Base-by-base conservation (phyloP, 257 asterid species). In the Lithospermum erythrorhizon region DNA sequence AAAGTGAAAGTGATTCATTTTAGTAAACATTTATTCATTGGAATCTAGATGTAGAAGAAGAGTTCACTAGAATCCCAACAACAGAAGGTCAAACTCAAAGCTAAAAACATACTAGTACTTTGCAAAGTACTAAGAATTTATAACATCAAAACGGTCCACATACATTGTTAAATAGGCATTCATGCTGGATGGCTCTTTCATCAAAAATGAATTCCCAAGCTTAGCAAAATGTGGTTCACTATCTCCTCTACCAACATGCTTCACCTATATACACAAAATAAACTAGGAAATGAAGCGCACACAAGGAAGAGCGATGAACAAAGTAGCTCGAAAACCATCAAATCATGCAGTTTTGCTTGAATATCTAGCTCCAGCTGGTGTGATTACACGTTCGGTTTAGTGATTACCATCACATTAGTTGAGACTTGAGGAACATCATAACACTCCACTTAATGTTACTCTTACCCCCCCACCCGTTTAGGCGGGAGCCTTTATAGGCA, bases 161-260 rank as follows among this genome's bases (percentile, higher is more conserved):
- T 41, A 14, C 63, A 30, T 65, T 1, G 32, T 49, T 64, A 19
- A 68, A 62, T 14, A 35, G 45, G 45, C 45, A 35, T 35, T n/a
- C n/a, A n/a, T 73, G 67, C 86, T n/a, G 53, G 78, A 61, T 79
- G 81, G 73, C 73, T 86, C 64, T 78, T 87, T 59, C 87, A n/a
- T n/a, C 86, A 0, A 90, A 79, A 17, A 93, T 82, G n/a, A 69
- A 81, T 81, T 79, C 96, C 98, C 98, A 87, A 20, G 83, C 82
- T 69, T 76, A n/a, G 80, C 56, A 90, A 70, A 47, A 90, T 41
- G 24, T 87, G 85, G 69, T 72, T 76, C 11, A 82, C 94, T 29
- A 90, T 90, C 69, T 87, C 83, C 75, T 81, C 79, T 13, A 90
- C 98, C 98, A n/a, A 87, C 89, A 67, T 90, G 96, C 79, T 90